Evolutionary conservation across 108 stramenopile genomes (phyloP).

Genomic region (Discostella pseudostelligera): DNA sequence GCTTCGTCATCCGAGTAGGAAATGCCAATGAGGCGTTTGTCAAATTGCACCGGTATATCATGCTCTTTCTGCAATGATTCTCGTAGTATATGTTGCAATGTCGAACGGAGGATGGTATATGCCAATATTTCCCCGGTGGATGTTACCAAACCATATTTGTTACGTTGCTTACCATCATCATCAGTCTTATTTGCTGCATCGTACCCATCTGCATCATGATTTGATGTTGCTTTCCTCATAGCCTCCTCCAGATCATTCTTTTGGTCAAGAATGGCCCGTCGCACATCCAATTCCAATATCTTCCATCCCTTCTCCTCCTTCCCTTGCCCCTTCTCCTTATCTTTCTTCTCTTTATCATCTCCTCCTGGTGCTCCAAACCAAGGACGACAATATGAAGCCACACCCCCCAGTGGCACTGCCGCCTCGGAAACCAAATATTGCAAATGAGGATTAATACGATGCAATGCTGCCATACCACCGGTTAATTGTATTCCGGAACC

Average conservation of each 20-base stretch:
- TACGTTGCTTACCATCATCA: background rate
- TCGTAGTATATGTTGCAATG: conserved; percentile 60
- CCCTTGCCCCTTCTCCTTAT: no score
- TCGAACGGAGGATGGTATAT: conserved; percentile 70
- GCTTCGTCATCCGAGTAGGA: conserved; percentile 25
- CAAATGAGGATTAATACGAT: conserved; percentile 56
- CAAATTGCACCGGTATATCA: conserved; percentile 43
- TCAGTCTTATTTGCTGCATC: background rate
- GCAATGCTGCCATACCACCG: conserved; percentile 59
- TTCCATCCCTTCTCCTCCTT: conserved; percentile 31
- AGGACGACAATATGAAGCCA: conserved; percentile 55
- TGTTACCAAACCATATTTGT: conserved; percentile 17
- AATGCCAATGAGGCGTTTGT: conserved; percentile 45
- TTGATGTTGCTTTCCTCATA: conserved; percentile 8
- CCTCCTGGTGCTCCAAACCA: conserved; percentile 45
- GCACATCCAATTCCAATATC: conserved; percentile 54
- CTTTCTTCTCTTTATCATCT: conserved; percentile 21
- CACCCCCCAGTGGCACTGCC: conserved; percentile 44
- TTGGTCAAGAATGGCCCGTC: conserved; percentile 38
- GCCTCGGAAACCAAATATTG: conserved; percentile 57
- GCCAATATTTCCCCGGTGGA: conserved; percentile 47
- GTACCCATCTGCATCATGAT: background rate
- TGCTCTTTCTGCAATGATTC: conserved; percentile 46
- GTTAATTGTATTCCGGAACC: conserved; percentile 76
- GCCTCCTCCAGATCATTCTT: conserved; percentile 12